Conservation (phyloP, 176 grass and related monocot species). For the Phyllostachys edulis region DNA sequence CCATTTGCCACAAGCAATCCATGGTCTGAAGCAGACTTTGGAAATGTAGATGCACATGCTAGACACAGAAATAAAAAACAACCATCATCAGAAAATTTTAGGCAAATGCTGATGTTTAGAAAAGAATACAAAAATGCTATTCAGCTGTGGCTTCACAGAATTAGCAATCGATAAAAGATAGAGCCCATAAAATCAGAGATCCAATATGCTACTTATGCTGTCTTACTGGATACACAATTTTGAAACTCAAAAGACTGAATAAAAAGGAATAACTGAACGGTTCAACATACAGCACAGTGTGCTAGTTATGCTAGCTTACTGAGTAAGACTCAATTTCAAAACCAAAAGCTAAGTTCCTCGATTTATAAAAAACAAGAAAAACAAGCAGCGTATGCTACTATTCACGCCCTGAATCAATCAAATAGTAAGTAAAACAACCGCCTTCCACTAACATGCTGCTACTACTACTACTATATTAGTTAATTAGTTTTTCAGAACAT, state of each 20-base stretch:
- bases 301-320: not conserved
- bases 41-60: conserved; percentile 86
- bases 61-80: not conserved
- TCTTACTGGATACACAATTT: not conserved
- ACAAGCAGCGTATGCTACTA: not conserved
- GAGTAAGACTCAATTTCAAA: not conserved
- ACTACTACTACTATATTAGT: too few relatives aligned
- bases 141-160: not conserved
- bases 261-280: not conserved
- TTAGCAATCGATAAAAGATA: not conserved
- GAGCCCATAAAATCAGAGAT: not conserved
- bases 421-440: not conserved
- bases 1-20: conserved; percentile 88
- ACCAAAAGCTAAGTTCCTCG: not conserved
- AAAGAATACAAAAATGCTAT: not conserved
- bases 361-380: not conserved
- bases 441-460: not conserved
- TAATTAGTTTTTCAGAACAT: not conserved
- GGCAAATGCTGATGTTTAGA: not conserved
- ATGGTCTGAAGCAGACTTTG: conserved; percentile 66
- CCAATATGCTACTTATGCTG: not conserved
- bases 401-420: not conserved
- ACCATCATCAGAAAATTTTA: not conserved
- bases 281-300: not conserved
- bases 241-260: not conserved